phyloP scores from a whole-genome alignment of 768 basidiomycete genomes.

The Kwoniella newhampshirensis region DNA sequence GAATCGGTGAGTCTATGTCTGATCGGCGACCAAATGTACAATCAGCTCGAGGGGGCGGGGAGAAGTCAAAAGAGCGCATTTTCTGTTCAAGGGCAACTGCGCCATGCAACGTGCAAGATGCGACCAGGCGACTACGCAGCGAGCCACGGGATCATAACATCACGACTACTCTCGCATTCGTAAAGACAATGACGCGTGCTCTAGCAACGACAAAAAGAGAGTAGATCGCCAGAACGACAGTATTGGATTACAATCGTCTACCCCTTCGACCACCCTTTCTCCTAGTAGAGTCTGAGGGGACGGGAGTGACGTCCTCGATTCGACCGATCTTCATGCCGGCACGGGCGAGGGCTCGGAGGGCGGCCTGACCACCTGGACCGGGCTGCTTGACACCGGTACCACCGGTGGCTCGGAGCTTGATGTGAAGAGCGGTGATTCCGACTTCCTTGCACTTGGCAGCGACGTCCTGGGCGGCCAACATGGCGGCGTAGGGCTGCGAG shows the following conservation, averaged over 20 bases:
- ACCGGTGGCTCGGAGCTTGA: slow-evolving; percentile 96
- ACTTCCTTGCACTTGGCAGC: slow-evolving; percentile 96
- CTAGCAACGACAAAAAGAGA: slow-evolving; percentile 17
- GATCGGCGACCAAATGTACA: too few species aligned
- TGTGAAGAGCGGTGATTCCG: slow-evolving; percentile 95
- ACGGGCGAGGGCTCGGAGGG: slow-evolving; percentile 95
- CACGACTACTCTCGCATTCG: not conserved
- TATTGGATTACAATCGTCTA: slow-evolving; percentile 69
- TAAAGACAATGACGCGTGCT: slow-evolving; percentile 19
- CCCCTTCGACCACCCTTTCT: slow-evolving; percentile 99
- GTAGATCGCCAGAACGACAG: slow-evolving; percentile 1
- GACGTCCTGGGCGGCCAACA: slow-evolving; percentile 97
- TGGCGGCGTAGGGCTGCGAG: slow-evolving; percentile 65
- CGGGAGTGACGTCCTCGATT: slow-evolving; percentile 96
- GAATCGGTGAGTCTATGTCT: too few species aligned
- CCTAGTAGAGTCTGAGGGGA: slow-evolving; percentile 94
- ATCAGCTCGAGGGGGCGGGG: too few species aligned
- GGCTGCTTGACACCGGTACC: slow-evolving; percentile 99
- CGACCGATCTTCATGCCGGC: slow-evolving; percentile 97
- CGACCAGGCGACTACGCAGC: not conserved
- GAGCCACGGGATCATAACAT: slow-evolving; percentile 24
- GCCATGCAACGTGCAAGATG: too few species aligned
- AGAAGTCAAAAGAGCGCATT: too few species aligned
- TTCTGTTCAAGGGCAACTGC: too few species aligned
- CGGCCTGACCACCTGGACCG: slow-evolving; percentile 96